These are phyloP conservation scores for Moricandia arvensis DNA, from an alignment of 345 rosid genomes.

Conservation along the genomic window DNA sequence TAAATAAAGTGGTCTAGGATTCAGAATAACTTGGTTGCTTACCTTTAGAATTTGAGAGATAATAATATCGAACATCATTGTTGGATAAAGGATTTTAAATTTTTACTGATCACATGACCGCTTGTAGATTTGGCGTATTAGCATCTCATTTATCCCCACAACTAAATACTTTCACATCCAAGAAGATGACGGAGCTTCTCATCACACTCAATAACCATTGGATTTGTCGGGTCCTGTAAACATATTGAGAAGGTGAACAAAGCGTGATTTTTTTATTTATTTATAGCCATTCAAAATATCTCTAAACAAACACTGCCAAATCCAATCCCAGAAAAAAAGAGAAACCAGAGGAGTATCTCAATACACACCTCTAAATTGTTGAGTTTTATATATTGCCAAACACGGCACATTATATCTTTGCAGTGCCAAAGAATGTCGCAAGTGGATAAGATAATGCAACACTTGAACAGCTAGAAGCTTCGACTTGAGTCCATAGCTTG, in stretches of 20 bases:
- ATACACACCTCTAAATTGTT: neutral
- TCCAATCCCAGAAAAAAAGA: neutral
- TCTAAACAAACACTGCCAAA: neutral
- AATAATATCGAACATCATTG: neutral
- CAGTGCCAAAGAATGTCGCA: neutral
- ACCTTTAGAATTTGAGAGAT: neutral
- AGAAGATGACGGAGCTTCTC: neutral
- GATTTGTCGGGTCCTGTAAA: neutral
- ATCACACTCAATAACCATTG: neutral
- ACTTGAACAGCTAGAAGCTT: neutral
- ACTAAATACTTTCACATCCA: neutral
- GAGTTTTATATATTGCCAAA: neutral
- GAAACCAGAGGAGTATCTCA: neutral
- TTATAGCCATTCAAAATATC: neutral
- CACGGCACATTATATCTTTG: neutral
- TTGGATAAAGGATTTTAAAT: neutral
- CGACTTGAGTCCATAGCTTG: too few relatives aligned
- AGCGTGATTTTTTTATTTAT: neutral
- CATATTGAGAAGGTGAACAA: neutral
- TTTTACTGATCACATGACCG: neutral
- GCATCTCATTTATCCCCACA: neutral
- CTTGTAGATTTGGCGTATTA: neutral
- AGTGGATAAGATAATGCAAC: neutral
- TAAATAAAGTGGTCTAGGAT: too few relatives aligned
- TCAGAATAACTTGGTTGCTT: neutral